Evolutionary conservation across 176 grass and related monocot species (phyloP).

Genomic region (Lolium rigidum): DNA sequence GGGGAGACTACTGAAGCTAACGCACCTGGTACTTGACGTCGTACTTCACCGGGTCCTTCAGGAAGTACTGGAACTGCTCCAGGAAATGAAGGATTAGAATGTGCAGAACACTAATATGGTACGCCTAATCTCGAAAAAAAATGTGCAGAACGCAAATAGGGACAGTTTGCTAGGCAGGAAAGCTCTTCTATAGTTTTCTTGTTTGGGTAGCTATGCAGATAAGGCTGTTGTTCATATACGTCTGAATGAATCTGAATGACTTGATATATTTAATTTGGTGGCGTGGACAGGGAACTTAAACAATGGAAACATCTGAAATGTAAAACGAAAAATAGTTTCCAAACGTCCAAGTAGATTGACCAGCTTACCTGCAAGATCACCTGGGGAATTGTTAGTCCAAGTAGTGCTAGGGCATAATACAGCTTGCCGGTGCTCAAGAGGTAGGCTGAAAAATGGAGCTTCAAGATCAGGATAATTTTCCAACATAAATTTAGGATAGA

Average conservation of each 20-base stretch:
- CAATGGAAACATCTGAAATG: background rate
- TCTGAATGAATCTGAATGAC: background rate
- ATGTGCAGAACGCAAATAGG: background rate
- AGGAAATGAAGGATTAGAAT: slow-evolving; percentile 33
- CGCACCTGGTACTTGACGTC: slow-evolving; percentile 81
- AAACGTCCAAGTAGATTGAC: background rate
- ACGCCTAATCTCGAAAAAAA: background rate
- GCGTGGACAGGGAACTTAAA: background rate
- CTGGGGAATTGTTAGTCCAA: slow-evolving; percentile 76
- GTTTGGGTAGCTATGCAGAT: background rate
- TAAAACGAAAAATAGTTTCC: background rate
- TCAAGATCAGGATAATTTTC: slow-evolving; percentile 15
- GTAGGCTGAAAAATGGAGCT: slow-evolving; percentile 57
- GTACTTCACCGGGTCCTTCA: slow-evolving; percentile 81
- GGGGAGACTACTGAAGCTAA: background rate
- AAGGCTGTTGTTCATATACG: background rate
- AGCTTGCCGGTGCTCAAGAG: slow-evolving; percentile 62
- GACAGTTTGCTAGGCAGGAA: background rate
- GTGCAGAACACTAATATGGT: too few species aligned
- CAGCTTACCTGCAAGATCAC: slow-evolving; percentile 68
- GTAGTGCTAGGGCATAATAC: slow-evolving; percentile 69
- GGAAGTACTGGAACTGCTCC: slow-evolving; percentile 75
- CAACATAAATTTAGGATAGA: slow-evolving; percentile 27
- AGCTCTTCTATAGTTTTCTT: background rate
- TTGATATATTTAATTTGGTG: background rate